Base-by-base conservation (phyloP, 805 yeast genomes). In the Candida alai region DNA sequence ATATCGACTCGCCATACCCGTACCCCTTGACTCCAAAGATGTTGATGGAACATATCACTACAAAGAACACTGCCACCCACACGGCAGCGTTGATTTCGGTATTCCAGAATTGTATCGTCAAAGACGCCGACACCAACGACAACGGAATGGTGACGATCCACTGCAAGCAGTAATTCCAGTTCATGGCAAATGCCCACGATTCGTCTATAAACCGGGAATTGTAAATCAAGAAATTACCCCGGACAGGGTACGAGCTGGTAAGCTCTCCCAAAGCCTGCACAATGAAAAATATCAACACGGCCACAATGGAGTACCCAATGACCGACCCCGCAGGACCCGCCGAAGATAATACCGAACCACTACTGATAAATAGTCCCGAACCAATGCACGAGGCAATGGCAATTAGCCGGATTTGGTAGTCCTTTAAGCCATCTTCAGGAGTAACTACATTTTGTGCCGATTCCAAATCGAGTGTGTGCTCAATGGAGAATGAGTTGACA, bases 151-250 rank as follows among this genome's bases (percentile, higher is more conserved):
- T 68, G 11, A 65, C 53, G 10, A 63, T 61, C 70, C 70, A 65
- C 44, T 63, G 65, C 29, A 62, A 39, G 27, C 68, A 66, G 40
- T 65, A 65, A 50, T 65, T 65, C 65, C 68, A 63, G 14, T 66
- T 69, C 35, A 57, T 60, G 9, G 71, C 70, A 39, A 65, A 65
- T 4, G 68, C 71, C 56, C 65, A 62, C 10, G 68, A 62, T 1
- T 65, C 65, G 41, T 64, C 70, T 14, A 65, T 57, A 34, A 65
- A 65, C 14, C 68, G 44, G 1, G 64, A 53, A 28, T 67, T 62
- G 33, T 62, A 63, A 5, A 63, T 56, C 5, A 67, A 62, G 42
- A 65, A 65, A 5, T 67, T 58, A 4, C 71, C 71, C 8, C 59
- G 46, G 15, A 65, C 65, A 4, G 70, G 68, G 37, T 56, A 60